These are phyloP conservation scores for Ogataea chonburiensis DNA, from an alignment of 805 yeast genomes.

Conservation along the genomic window DNA sequence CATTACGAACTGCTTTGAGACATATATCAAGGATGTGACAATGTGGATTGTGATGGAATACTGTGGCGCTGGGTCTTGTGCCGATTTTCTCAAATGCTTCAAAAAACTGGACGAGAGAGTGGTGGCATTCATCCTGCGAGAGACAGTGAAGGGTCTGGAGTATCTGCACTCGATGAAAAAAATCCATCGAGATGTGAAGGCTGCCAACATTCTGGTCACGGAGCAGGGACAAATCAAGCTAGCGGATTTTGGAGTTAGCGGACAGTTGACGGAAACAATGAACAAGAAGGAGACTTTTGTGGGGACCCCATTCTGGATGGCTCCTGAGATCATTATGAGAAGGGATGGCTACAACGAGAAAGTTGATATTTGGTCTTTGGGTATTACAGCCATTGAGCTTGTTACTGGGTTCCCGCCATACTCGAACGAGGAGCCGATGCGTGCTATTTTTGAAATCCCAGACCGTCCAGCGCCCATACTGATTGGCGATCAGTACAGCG, in stretches of 20 bases:
- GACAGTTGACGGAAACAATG: constrained; percentile 61
- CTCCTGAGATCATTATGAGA: constrained; percentile 81
- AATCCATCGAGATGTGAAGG: constrained; percentile 88
- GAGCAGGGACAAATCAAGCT: constrained; percentile 68
- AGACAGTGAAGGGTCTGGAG: constrained; percentile 65
- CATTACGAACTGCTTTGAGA: constrained; percentile 64
- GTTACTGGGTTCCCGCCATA: constrained; percentile 82
- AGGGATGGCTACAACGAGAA: constrained; percentile 70
- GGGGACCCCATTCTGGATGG: constrained; percentile 99
- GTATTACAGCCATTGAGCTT: constrained; percentile 87
- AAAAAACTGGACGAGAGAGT: constrained; percentile 56
- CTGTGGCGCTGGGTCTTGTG: constrained; percentile 93
- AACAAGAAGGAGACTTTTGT: constrained; percentile 72
- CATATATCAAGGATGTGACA: constrained; percentile 60
- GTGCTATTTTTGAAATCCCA: constrained; percentile 71
- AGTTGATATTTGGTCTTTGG: constrained; percentile 95
- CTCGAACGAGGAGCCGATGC: constrained; percentile 70
- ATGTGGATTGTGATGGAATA: constrained; percentile 94
- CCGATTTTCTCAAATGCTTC: constrained; percentile 62
- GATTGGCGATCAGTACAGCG: constrained; percentile 43
- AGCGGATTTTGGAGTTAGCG: constrained; percentile 93
- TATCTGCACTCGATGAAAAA: constrained; percentile 74
- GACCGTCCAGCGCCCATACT: constrained; percentile 60
- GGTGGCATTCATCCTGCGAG: constrained; percentile 60
- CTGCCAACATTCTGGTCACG: constrained; percentile 82